Percentiles rank a stretch among this genome's conserved stretches.
Conservation (phyloP, 495 filamentous ascomycete species). For the Trichocladium antarcticum region DNA sequence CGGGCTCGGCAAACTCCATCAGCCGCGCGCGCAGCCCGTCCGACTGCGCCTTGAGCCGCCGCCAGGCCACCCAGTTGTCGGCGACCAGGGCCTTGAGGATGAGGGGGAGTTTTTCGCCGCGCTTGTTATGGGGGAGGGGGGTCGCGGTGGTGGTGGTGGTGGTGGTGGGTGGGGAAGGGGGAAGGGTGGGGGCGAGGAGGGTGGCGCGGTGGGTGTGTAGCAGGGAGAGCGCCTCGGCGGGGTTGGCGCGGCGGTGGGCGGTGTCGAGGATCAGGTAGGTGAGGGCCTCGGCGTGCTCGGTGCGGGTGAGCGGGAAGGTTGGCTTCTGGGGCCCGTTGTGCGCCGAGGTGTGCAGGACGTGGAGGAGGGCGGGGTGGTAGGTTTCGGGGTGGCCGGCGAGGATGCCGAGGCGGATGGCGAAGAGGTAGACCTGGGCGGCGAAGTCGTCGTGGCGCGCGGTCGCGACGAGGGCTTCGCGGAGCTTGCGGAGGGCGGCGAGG, state of each 20-base stretch:
- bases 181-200: background rate
- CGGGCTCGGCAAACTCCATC: constrained; percentile 67
- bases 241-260: constrained; percentile 70
- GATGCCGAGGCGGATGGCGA: constrained; percentile 74
- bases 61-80: constrained; percentile 75
- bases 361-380: constrained; percentile 75
- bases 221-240: constrained; percentile 59
- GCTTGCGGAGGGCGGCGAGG: constrained; percentile 71
- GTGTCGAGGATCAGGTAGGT: constrained; percentile 78
- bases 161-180: background rate
- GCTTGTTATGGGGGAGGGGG: constrained; percentile 37
- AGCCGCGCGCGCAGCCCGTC: constrained; percentile 65
- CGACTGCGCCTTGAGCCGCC: constrained; percentile 55
- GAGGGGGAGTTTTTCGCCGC: constrained; percentile 50
- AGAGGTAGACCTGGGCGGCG: constrained; percentile 58
- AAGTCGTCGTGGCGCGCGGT: constrained; percentile 57
- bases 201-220: constrained; percentile 35
- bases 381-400: constrained; percentile 69
- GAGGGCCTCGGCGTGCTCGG: constrained; percentile 65
- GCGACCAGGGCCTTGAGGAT: constrained; percentile 60
- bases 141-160: constrained; percentile 44
- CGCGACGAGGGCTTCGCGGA: constrained; percentile 78
- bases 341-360: constrained; percentile 52
- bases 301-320: constrained; percentile 47
- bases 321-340: constrained; percentile 48